Base-by-base conservation (phyloP, 2,329 filamentous ascomycete species). In the Botrytis porri region DNA sequence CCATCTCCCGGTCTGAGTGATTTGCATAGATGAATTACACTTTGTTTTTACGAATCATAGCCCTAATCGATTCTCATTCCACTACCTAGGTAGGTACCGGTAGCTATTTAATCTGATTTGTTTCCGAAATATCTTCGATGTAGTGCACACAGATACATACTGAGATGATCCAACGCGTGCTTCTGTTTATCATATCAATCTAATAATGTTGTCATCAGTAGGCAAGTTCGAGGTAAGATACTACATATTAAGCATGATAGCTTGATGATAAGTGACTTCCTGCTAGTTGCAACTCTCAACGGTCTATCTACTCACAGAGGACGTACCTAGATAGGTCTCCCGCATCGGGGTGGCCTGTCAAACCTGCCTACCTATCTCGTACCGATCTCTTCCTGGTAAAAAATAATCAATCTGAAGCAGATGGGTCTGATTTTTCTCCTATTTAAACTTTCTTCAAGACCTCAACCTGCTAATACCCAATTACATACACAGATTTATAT, bases 341-440 rank as follows among this genome's bases (percentile, higher is more conserved):
- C 22, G 20, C 3, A 37, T 35, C 6, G 41, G n/a, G n/a, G 18
- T 20, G 41, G 39, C 39, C 9, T 22, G 20, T 45, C n/a, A 10
- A 59, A 6, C 61, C 25, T 12, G 41, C 8, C 25, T 63, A 35
- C 32, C 20, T 43, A n/a, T 43, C 20, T 35, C 41, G 32, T 35
- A 65, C 41, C 14, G 51, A 29, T 54, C 16, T 29, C 51, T 54
- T n/a, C 20, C 20, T 43, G 22, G 39, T 45, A 64, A 10, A 20
- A 18, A 41, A 4, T 35, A 65, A 65, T 65, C 63, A 65, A 65
- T 65, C 41, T n/a, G 63, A 65, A 48, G 63, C 63, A 65, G 43
- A 65, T 22, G 43, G 62, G 43, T 29, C 41, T 65, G 20, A 35
- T 7, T n/a, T 48, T 22, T 65, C 63, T 37, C 41, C 41, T 65